phyloP scores from a whole-genome alignment of 2,329 filamentous ascomycete species.

The Ophiostoma fasciatum region DNA sequence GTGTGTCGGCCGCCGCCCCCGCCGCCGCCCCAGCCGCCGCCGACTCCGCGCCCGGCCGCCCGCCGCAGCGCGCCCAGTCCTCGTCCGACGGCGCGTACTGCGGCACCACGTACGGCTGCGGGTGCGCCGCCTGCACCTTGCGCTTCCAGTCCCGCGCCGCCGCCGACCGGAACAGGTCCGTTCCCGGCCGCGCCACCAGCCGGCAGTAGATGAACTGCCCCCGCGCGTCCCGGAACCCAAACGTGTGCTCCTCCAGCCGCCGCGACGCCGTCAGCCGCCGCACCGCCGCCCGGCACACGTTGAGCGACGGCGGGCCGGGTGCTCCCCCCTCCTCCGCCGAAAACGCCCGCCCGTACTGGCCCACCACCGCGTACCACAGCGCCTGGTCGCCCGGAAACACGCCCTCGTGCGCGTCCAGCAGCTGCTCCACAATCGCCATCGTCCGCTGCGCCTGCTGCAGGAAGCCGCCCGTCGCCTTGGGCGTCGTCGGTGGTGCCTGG shows the following conservation, averaged over 20 bases:
- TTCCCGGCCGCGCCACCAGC: constrained; percentile 26
- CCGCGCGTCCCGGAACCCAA: constrained; percentile 26
- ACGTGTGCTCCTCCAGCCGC: constrained; percentile 24
- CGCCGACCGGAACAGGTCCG: constrained; percentile 27
- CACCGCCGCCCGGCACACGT: constrained; percentile 24
- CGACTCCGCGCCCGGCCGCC: constrained; percentile 16
- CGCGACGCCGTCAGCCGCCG: constrained; percentile 24
- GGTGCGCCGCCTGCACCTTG: constrained; percentile 31
- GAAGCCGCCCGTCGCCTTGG: too few relatives aligned
- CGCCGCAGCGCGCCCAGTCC: constrained; percentile 19
- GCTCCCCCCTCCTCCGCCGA: constrained; percentile 11
- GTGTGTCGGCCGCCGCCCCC: too few relatives aligned
- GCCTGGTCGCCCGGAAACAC: constrained; percentile 36
- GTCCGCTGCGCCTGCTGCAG: constrained; percentile 1
- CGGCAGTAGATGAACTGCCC: constrained; percentile 30
- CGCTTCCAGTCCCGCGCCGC: constrained; percentile 27
- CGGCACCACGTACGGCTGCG: constrained; percentile 26
- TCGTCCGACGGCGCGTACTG: constrained; percentile 22
- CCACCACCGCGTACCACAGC: constrained; percentile 32
- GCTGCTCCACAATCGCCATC: constrained; percentile 23
- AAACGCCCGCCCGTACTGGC: constrained; percentile 24
- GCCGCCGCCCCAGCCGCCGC: too few relatives aligned
- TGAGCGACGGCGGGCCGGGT: constrained; percentile 27
- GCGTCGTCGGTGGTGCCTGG: too few relatives aligned
- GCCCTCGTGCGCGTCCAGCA: constrained; percentile 27